Base-by-base conservation (phyloP, 495 filamentous ascomycete genomes). In the Xylaria grammica region DNA sequence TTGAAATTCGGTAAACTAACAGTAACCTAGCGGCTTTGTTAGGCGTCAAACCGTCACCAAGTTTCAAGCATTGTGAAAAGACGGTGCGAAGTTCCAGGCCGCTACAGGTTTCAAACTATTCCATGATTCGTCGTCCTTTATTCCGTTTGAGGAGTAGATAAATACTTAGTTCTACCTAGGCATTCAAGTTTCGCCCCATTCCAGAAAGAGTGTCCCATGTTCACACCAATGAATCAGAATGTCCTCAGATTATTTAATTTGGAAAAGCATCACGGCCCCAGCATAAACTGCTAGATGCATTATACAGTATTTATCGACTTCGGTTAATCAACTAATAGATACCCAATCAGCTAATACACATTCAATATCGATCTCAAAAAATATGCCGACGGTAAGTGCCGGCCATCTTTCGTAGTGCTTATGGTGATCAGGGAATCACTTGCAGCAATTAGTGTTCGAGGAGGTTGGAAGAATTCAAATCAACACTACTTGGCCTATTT, bases 351-450 rank as follows among this genome's bases (percentile, higher is more conserved):
- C n/a, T n/a, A n/a, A n/a, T n/a, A n/a, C 10, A n/a, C 10, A 10
- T 15, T 15, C 11, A 26, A 10, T 42, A 27, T 32, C 32, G 17
- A 40, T 48, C 27, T 26, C 20, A 17, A n/a, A 55, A 64, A 58
- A 58, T 32, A 58, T 64, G 53, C 62, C 62, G 62, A 58, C 13
- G 32, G 32, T 51, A 64, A 58, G 30, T 64, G 62, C 62, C 62
- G 62, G 22, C 24, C 62, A 49, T 15, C 22, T 50, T 34, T 57
- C 24, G 20, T 45, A 32, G 54, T 52, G 22, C 19, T 49, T 42
- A 15, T 46, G n/a, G 27, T 42, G 17, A 34, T 29, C 56, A 59
- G 15, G 20, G 46, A 61, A 48, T 34, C 36, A 27, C 44, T 49
- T 15, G 17, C 15, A 45, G 7, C 48, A 32, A 4, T 11, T 42